Evolutionary conservation across 73 alveolate species (phyloP), one percentile per base, ranked within the genome.

Genomic region (Effrenium voratum): DNA sequence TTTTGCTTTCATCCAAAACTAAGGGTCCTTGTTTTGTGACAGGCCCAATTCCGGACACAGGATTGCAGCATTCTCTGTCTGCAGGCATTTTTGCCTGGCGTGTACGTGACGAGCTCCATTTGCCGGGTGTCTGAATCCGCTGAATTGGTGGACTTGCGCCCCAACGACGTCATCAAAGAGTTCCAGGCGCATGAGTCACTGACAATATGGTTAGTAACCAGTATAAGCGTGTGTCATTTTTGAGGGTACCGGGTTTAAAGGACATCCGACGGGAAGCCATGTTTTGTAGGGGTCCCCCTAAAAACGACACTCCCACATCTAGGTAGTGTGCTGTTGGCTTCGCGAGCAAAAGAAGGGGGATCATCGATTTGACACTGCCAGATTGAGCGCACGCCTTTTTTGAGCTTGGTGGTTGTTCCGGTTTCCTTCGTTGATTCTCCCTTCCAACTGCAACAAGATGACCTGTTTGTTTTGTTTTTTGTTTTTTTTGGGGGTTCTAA

Each of bases 11-110:
- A 22, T 22, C 68, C 68, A 10, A 13, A 55, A 55, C 22, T 55
- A 13, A 22, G 68, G 68, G 30, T 22, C 68, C 68, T 55, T 13
- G 68, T 55, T 55, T 55, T 55, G 68, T 55, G 30, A 55, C 10
- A 55, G 68, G 22, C 22, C 68, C 68, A n/a, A n/a, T 52, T 52
- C 63, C 8, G 63, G 63, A 52, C 63, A 8, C 26, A 12, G 63
- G 26, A 52, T 12, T 19, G 19, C 19, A 52, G 63, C 8, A 52
- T 52, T 19, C 8, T 12, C 19, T 19, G 26, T 12, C 19, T 36
- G 45, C 28, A 82, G 92, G 92, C 92, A 49, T 82, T 49, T 22
- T 19, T 34, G 52, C 92, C 92, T 2, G 92, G 92, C 24, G 92
- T 82, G 19, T 82, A 82, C 50, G 92, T 82, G 47, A 47, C 50